Base-by-base conservation (phyloP, 2,329 filamentous ascomycete species). In the Cladosporium oxysporum region DNA sequence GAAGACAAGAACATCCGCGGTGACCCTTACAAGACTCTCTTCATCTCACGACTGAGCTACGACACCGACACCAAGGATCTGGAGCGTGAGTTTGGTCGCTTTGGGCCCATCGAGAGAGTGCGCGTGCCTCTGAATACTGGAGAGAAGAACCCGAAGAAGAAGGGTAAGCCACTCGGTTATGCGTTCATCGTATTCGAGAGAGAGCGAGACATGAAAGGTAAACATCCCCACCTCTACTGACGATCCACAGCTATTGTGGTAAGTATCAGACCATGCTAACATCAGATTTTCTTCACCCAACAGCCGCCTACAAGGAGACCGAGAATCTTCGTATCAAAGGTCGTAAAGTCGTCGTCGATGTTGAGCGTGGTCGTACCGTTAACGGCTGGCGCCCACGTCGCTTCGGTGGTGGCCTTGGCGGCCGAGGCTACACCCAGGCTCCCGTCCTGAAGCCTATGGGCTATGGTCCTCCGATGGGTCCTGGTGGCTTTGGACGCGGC, bases 161-260 rank as follows among this genome's bases (percentile, higher is more conserved):
- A 80, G 75, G 69, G 68, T 16, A 92, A 93, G 81, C 91, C 96
- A 76, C 86, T 90, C 74, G 95, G 95, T 68, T 99, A 99, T 79
- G 95, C 92, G 68, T 99, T 99, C 77, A 90, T 99, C 72, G 92
- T 98, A 64, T 99, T 94, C 77, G 94, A 98, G 80, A 90, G 92
- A 78, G 95, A 98, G 81, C 93, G 94, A 80, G 95, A 98, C 78
- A 97, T 98, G 93, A 96, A 96, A 92, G 93, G 93, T 97, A 96
- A 59, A 66, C 35, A 14, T 41, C 50, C 50, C 31, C 18, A 14
- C 31, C 58, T 29, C 23, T 47, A 58, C 53, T 33, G 64, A 66
- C 64, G 49, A 53, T 28, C 55, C 57, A 65, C 62, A 65, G 62
- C 41, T 31, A 37, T 50, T 65, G 57, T 58, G 62, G 62, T 65